Evolutionary conservation across 768 basidiomycete species (phyloP).

Genomic region (Plicaturopsis crispa): DNA sequence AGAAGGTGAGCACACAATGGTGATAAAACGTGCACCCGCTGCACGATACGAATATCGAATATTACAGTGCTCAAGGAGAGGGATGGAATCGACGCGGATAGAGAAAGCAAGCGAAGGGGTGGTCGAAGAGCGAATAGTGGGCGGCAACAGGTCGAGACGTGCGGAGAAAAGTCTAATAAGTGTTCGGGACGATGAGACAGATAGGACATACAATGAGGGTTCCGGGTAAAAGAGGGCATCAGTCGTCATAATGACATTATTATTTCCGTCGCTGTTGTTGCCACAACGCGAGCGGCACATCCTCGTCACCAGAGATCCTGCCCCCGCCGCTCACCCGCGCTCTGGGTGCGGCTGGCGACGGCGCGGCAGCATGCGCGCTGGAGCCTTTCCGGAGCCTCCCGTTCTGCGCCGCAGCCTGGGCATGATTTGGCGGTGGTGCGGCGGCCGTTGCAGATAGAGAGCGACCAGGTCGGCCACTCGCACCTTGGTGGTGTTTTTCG

Average conservation of each 20-base stretch:
- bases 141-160: too few relatives aligned
- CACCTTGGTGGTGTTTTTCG: slow-evolving; percentile 20
- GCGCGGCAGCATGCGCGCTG: slow-evolving; percentile 54
- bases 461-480: slow-evolving; percentile 34
- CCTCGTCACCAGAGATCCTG: slow-evolving; percentile 46
- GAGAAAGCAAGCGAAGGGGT: too few relatives aligned
- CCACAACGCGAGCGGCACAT: slow-evolving; percentile 72
- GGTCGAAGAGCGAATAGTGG: too few relatives aligned
- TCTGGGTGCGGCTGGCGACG: slow-evolving; percentile 25
- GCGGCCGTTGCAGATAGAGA: slow-evolving; percentile 65
- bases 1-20: too few relatives aligned
- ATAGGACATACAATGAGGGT: too few relatives aligned
- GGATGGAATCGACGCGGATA: too few relatives aligned
- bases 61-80: too few relatives aligned
- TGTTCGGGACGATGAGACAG: too few relatives aligned
- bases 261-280: slow-evolving; percentile 65
- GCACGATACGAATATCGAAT: too few relatives aligned
- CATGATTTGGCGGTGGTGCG: slow-evolving; percentile 21
- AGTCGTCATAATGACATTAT: slow-evolving; percentile 12
- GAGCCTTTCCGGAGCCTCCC: slow-evolving; percentile 56
- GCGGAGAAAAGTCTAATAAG: too few relatives aligned
- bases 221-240: too few relatives aligned
- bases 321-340: slow-evolving; percentile 32
- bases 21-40: too few relatives aligned
- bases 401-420: slow-evolving; percentile 30